A percentile compares a stretch with the other conserved stretches of the same genome.
Conservation (phyloP, 345 rosid genomes). For the Conringia planisiliqua region DNA sequence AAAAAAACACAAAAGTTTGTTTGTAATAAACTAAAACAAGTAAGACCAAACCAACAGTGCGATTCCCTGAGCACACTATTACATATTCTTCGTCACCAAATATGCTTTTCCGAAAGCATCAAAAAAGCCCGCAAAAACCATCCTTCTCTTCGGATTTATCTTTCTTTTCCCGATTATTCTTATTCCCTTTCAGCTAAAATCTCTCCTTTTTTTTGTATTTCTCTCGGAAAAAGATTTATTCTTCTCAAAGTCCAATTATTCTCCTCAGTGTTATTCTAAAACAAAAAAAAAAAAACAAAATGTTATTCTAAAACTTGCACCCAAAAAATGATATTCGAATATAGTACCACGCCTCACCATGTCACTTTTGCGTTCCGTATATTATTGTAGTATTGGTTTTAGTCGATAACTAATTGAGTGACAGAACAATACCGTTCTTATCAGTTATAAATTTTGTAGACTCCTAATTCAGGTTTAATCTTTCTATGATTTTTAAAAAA, state of each 20-base stretch:
- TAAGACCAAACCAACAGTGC: slow-evolving; percentile 15
- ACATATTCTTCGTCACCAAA: slow-evolving; percentile 20
- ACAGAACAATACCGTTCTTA: neutral
- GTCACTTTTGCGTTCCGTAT: neutral
- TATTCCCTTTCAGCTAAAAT: slow-evolving; percentile 19
- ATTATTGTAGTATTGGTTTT: neutral
- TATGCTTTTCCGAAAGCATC: slow-evolving; percentile 22
- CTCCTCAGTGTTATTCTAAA: slow-evolving; percentile 8
- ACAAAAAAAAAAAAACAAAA: no score
- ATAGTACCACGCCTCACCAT: neutral
- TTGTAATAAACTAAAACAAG: neutral
- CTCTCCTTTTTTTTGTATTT: slow-evolving; percentile 8
- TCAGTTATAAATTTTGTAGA: neutral
- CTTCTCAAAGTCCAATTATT: slow-evolving; percentile 25
- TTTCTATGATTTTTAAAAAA: neutral
- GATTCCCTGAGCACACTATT: slow-evolving; percentile 6
- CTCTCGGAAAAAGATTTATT: slow-evolving; percentile 12
- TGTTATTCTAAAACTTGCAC: slow-evolving; percentile 16
- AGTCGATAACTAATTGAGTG: neutral
- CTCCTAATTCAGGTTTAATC: neutral
- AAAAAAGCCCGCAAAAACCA: neutral
- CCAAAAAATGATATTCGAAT: slow-evolving; percentile 11
- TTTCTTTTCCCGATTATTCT: slow-evolving; percentile 24
- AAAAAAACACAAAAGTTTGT: neutral
- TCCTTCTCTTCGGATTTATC: slow-evolving; percentile 6